Conservation (phyloP, 371 early-diverging fungal genomes). For the Apophysomyces elegans region DNA sequence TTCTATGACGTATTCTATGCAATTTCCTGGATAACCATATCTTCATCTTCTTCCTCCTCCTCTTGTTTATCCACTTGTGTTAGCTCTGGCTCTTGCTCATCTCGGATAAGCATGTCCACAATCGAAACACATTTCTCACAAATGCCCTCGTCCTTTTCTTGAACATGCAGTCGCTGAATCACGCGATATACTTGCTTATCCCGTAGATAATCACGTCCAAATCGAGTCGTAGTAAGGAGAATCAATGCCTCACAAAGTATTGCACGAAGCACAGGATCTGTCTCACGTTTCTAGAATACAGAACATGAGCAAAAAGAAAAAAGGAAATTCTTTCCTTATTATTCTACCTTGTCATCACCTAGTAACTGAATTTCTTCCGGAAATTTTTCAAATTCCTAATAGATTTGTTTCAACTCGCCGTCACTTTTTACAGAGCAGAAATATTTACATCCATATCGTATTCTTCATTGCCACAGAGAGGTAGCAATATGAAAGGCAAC, state of each 20-base stretch:
- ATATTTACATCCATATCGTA: slow-evolving; percentile 75
- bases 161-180: slow-evolving; percentile 78
- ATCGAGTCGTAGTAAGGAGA: slow-evolving; percentile 74
- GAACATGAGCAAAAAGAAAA: neutral
- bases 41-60: slow-evolving; percentile 45
- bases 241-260: slow-evolving; percentile 83
- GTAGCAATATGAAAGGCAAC: slow-evolving; percentile 85
- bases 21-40: slow-evolving; percentile 62
- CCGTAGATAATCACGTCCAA: slow-evolving; percentile 82
- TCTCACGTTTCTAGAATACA: slow-evolving; percentile 69
- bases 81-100: slow-evolving; percentile 64
- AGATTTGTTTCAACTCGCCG: neutral
- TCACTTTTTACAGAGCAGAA: neutral
- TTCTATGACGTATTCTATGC: slow-evolving; percentile 29
- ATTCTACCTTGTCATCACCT: slow-evolving; percentile 71
- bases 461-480: slow-evolving; percentile 92
- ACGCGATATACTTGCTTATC: slow-evolving; percentile 86
- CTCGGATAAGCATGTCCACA: slow-evolving; percentile 88
- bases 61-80: slow-evolving; percentile 25
- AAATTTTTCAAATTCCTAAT: slow-evolving; percentile 90
- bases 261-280: slow-evolving; percentile 73
- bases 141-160: slow-evolving; percentile 68
- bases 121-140: slow-evolving; percentile 74
- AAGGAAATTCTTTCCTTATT: neutral
- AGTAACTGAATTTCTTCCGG: slow-evolving; percentile 92